These are phyloP conservation scores for Ramaria sp. DNA, from an alignment of 768 basidiomycete genomes.

Conservation along the genomic window DNA sequence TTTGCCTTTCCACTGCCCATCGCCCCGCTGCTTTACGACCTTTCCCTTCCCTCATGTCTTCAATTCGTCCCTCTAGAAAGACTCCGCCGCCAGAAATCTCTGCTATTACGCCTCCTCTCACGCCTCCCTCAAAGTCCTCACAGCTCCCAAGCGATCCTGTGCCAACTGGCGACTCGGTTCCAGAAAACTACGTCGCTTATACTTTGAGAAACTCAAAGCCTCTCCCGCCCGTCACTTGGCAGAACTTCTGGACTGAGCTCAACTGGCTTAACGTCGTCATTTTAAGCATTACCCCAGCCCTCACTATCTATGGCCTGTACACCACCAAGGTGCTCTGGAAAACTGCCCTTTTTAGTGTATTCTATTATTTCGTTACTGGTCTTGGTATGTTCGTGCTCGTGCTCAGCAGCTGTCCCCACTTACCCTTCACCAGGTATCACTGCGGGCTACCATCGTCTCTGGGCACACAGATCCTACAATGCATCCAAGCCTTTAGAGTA, in stretches of 20 bases:
- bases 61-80: conserved; percentile 18
- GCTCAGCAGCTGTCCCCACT: conserved; percentile 27
- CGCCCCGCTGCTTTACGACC: not conserved
- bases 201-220: conserved; percentile 59
- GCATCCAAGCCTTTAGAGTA: conserved; percentile 82
- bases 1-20: not conserved
- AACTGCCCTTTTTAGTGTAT: conserved; percentile 57
- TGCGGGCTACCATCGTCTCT: conserved; percentile 93
- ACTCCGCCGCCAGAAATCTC: conserved; percentile 14
- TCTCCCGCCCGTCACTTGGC: conserved; percentile 56
- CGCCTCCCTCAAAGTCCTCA: conserved; percentile 10
- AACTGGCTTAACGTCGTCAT: conserved; percentile 71
- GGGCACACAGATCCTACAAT: conserved; percentile 95
- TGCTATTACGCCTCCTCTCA: conserved; percentile 15
- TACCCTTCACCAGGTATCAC: conserved; percentile 43
- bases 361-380: conserved; percentile 75
- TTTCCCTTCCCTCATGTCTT: conserved; percentile 19
- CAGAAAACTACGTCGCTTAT: conserved; percentile 76
- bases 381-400: conserved; percentile 42
- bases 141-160: not conserved
- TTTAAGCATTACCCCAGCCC: conserved; percentile 59
- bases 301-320: conserved; percentile 64
- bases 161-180: conserved; percentile 50
- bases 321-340: conserved; percentile 56
- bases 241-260: conserved; percentile 49